Conservation (phyloP, 2,329 filamentous ascomycete species). For the Colletotrichum cereale region DNA sequence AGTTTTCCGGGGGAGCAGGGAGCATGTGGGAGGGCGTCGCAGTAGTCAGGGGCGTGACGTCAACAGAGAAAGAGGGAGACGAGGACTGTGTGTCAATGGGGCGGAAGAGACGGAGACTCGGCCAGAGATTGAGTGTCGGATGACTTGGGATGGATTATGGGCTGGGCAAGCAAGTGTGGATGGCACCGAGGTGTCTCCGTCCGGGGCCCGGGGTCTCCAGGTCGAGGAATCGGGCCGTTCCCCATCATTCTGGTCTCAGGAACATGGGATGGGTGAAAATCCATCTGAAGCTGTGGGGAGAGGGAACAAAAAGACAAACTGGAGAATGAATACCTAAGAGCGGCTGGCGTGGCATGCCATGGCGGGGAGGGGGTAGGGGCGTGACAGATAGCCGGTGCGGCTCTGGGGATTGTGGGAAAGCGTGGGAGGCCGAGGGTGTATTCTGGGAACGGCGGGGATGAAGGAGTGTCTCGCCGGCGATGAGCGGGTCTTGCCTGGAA, state of each 20-base stretch:
- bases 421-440: neutral
- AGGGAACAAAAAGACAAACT: neutral
- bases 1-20: neutral
- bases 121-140: slow-evolving; percentile 15
- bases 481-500: slow-evolving; percentile 10
- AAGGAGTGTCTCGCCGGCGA: neutral
- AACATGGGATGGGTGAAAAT: neutral
- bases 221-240: slow-evolving; percentile 37
- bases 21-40: slow-evolving; percentile 22
- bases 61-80: slow-evolving; percentile 20
- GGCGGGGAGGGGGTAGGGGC: neutral
- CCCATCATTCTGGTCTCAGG: slow-evolving; percentile 20
- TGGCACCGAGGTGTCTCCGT: slow-evolving; percentile 35
- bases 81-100: slow-evolving; percentile 17
- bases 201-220: slow-evolving; percentile 36
- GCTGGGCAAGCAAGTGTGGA: neutral
- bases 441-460: slow-evolving; percentile 19
- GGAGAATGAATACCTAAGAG: slow-evolving; percentile 20
- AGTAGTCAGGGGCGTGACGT: slow-evolving; percentile 34
- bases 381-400: slow-evolving; percentile 25
- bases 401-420: slow-evolving; percentile 11
- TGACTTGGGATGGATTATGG: slow-evolving; percentile 34
- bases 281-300: neutral
- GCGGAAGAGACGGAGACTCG: neutral
- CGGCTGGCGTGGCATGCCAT: neutral